Conservation (phyloP, 2,329 filamentous ascomycete species). For the Triangularia verruculosa region DNA sequence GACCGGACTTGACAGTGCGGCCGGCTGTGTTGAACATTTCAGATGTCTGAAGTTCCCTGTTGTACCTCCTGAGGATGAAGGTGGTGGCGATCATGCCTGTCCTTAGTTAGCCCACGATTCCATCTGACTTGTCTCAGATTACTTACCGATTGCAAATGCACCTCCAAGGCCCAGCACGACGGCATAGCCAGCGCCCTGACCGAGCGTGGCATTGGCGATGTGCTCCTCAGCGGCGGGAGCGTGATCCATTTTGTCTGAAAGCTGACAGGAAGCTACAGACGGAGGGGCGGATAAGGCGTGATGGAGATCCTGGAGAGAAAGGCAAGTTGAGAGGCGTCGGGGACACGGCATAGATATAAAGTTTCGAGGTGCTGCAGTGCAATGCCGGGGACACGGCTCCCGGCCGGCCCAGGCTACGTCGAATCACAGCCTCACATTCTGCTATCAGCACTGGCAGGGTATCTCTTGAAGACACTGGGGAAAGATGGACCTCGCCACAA, state of each 20-base stretch:
- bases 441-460: not conserved
- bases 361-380: not conserved
- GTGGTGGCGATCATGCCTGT: constrained; percentile 39
- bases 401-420: not conserved
- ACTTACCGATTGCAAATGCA: constrained; percentile 63
- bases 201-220: constrained; percentile 39
- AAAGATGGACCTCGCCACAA: not conserved
- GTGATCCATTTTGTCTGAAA: constrained; percentile 19
- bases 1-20: constrained; percentile 81
- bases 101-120: constrained; percentile 3
- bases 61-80: constrained; percentile 39
- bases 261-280: not conserved
- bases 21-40: constrained; percentile 92
- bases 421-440: constrained; percentile 2
- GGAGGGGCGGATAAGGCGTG: not conserved
- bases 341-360: not conserved
- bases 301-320: not conserved
- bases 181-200: constrained; percentile 71
- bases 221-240: constrained; percentile 18
- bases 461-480: not conserved
- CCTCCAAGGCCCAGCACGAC: constrained; percentile 73
- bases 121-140: not conserved
- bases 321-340: not conserved
- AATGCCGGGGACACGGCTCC: not conserved
- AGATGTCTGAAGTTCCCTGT: constrained; percentile 74